phyloP scores from a whole-genome alignment of 139 green algal species.

The Spirogloea muscicola region DNA sequence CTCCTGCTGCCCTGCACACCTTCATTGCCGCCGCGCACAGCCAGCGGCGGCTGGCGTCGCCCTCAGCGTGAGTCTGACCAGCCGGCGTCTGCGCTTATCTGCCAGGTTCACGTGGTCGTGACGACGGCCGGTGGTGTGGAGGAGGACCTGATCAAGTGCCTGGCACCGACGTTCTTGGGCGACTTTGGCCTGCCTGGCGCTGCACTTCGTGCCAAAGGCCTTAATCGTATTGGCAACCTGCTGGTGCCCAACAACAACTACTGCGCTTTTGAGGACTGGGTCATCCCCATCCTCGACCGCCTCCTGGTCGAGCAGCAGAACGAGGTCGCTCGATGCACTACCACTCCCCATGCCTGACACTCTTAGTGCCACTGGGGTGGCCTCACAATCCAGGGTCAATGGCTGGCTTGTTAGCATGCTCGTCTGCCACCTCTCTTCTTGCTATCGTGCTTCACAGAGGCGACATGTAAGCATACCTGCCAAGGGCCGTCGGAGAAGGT shows the following conservation, averaged over 20 bases:
- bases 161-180: slow-evolving; percentile 86
- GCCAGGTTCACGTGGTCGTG: slow-evolving; percentile 85
- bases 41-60: too few species aligned
- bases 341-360: too few species aligned
- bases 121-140: slow-evolving; percentile 95
- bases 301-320: slow-evolving; percentile 87
- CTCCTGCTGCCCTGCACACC: background rate
- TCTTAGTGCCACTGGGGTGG: too few species aligned
- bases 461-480: too few species aligned
- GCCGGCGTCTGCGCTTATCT: background rate
- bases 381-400: too few species aligned
- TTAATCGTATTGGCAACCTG: slow-evolving; percentile 99
- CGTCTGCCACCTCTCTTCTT: too few species aligned
- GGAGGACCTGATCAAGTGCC: slow-evolving; percentile 98
- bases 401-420: too few species aligned
- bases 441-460: too few species aligned
- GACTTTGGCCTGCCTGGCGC: slow-evolving; percentile 78
- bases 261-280: slow-evolving; percentile 98
- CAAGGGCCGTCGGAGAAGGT: too few species aligned
- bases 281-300: slow-evolving; percentile 91
- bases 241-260: slow-evolving; percentile 99
- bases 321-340: too few species aligned
- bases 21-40: background rate
- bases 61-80: background rate
- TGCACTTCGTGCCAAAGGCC: slow-evolving; percentile 73